Conservation (phyloP, 129 eudicot genomes). For the Chrysanthemum makinoi region DNA sequence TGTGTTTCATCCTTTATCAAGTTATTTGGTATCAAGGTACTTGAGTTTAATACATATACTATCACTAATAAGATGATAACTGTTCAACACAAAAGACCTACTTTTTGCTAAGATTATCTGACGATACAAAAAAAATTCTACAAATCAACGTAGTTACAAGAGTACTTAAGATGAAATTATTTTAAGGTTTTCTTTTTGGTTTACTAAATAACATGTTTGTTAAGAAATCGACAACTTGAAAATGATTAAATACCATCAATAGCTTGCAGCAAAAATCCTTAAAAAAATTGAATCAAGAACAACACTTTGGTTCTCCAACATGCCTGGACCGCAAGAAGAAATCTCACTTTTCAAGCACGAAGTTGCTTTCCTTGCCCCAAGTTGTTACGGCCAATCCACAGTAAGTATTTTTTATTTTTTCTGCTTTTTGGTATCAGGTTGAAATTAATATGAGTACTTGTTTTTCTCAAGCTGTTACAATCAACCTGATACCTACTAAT, state of each 20-base stretch:
- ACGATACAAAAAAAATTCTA: not conserved
- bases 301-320: constrained; percentile 35
- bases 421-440: too few species aligned
- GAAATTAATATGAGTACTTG: too few species aligned
- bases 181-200: too few species aligned
- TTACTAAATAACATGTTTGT: not conserved
- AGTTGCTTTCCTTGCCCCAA: constrained; percentile 28
- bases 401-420: not conserved
- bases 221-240: not conserved
- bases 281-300: constrained; percentile 25
- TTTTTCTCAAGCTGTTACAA: not conserved
- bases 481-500: not conserved
- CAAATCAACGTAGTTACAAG: not conserved
- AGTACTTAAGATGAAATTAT: too few species aligned
- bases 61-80: too few species aligned
- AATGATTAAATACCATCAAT: not conserved
- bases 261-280: constrained; percentile 28
- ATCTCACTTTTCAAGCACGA: constrained; percentile 27
- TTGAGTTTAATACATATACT: not conserved
- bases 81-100: too few species aligned
- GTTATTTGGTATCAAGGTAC: not conserved
- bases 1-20: not conserved
- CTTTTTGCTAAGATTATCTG: too few species aligned
- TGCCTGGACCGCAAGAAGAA: constrained; percentile 38
- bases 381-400: constrained; percentile 33